Percentiles rank a stretch among this genome's conserved stretches.
Conservation (phyloP, 192 early-diverging fungal species). For the Spizellomyces punctatus region DNA sequence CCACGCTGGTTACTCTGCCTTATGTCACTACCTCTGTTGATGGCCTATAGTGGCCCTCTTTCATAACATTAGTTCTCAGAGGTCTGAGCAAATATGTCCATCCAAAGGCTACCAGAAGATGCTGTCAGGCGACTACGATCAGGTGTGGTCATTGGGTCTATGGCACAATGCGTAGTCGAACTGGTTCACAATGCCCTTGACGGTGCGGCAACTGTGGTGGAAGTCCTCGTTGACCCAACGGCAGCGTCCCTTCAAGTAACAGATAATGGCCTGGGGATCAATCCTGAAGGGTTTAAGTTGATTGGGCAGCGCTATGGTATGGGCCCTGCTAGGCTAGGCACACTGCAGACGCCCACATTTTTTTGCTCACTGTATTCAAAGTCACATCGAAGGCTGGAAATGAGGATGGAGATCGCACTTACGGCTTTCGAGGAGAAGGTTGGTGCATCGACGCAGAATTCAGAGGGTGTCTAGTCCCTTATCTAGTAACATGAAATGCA, state of each 20-base stretch:
- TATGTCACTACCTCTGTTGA: too few species aligned
- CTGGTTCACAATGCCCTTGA: conserved; percentile 71
- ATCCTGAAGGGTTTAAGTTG: conserved; percentile 42
- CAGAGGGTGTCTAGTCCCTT: background rate
- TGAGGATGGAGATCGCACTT: conserved; percentile 37
- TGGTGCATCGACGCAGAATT: background rate
- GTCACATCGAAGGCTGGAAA: conserved; percentile 64
- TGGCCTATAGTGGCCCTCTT: too few species aligned
- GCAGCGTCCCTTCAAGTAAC: conserved; percentile 51
- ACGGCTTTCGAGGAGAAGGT: conserved; percentile 79
- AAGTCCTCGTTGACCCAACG: conserved; percentile 40
- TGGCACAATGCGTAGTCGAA: conserved; percentile 61
- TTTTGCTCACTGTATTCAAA: conserved; percentile 12
- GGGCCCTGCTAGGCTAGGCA: background rate
- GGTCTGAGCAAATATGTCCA: background rate
- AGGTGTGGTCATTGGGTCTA: conserved; percentile 19
- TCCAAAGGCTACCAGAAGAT: conserved; percentile 14
- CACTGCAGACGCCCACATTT: background rate
- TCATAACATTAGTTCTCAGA: too few species aligned
- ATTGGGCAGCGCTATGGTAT: conserved; percentile 53
- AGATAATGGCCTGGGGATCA: conserved; percentile 69
- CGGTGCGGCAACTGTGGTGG: conserved; percentile 53
- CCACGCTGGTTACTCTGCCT: too few species aligned
- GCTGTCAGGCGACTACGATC: conserved; percentile 31
- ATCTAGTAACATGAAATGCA: background rate